A percentile compares a stretch with the other conserved stretches of the same genome.
Conservation (phyloP, 768 basidiomycete genomes). For the Podaxis pistillaris region DNA sequence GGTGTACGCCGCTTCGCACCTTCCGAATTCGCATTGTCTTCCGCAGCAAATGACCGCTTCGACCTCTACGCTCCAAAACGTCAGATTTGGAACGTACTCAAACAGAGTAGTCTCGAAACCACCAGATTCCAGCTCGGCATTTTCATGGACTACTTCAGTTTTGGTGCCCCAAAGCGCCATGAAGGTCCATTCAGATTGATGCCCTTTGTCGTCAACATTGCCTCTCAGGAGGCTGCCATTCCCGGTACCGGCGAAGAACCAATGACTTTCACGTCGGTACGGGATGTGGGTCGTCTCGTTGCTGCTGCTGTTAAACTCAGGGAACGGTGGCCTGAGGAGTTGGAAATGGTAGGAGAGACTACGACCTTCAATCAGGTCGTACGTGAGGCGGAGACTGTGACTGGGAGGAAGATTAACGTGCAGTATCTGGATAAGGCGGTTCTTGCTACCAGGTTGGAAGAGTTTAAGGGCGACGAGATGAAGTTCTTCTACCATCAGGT, state of each 20-base stretch:
- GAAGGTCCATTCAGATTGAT: not conserved
- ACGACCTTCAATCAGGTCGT: not conserved
- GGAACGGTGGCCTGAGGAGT: not conserved
- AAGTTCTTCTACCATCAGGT: not conserved
- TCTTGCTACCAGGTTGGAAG: not conserved
- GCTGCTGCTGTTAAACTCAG: not conserved
- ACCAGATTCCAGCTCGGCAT: not conserved
- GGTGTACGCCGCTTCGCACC: conserved; percentile 3
- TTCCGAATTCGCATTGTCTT: not conserved
- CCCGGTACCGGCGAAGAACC: not conserved
- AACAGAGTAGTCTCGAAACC: not conserved
- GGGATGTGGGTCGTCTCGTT: not conserved
- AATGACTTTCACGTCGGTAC: not conserved
- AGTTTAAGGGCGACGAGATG: not conserved
- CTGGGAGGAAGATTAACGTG: not conserved
- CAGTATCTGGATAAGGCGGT: not conserved
- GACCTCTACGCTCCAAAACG: not conserved
- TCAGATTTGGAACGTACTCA: not conserved
- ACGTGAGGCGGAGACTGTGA: not conserved
- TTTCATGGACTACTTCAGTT: not conserved
- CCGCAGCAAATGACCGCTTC: not conserved
- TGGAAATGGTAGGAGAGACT: not conserved
- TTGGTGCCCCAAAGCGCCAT: not conserved
- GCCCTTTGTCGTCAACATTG: not conserved
- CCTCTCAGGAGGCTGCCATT: not conserved